These are phyloP conservation scores for Cynanchum wilfordii DNA, from an alignment of 257 asterid species.

Conservation along the genomic window DNA sequence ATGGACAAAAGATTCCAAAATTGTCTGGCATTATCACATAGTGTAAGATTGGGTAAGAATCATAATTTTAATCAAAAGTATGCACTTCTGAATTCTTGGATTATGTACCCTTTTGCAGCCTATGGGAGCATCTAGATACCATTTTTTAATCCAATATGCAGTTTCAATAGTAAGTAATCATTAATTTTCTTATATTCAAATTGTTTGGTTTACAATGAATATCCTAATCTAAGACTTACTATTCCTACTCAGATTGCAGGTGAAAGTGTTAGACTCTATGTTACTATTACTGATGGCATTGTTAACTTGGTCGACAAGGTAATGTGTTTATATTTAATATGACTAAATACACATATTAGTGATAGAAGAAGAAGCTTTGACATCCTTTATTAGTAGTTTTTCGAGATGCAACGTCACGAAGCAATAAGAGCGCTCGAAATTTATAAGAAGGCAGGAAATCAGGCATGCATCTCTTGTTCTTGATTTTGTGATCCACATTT, in stretches of 20 bases:
- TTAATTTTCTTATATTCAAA: constrained; percentile 6
- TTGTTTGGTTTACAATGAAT: neutral
- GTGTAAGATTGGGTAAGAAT: neutral
- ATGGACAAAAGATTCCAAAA: neutral
- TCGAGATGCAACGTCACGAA: constrained; percentile 68
- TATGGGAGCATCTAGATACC: constrained; percentile 48
- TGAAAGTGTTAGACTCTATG: constrained; percentile 76
- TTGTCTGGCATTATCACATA: neutral
- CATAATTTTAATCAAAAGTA: neutral
- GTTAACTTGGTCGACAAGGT: constrained; percentile 85
- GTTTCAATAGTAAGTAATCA: constrained; percentile 60
- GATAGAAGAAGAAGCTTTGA: constrained; percentile 7
- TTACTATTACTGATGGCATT: constrained; percentile 74
- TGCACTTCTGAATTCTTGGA: neutral
- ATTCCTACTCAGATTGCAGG: constrained; percentile 55
- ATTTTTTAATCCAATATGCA: constrained; percentile 65
- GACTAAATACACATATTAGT: neutral
- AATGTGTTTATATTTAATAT: neutral
- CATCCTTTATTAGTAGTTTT: constrained; percentile 39
- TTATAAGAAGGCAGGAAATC: constrained; percentile 57
- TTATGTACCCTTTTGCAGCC: constrained; percentile 46
- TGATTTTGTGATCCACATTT: constrained; percentile 3
- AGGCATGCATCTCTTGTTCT: constrained; percentile 32
- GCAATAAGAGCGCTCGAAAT: constrained; percentile 76
- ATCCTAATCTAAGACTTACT: constrained; percentile 16